Conservation (phyloP, 129 eudicot genomes). For the Helichrysum umbraculigerum region DNA sequence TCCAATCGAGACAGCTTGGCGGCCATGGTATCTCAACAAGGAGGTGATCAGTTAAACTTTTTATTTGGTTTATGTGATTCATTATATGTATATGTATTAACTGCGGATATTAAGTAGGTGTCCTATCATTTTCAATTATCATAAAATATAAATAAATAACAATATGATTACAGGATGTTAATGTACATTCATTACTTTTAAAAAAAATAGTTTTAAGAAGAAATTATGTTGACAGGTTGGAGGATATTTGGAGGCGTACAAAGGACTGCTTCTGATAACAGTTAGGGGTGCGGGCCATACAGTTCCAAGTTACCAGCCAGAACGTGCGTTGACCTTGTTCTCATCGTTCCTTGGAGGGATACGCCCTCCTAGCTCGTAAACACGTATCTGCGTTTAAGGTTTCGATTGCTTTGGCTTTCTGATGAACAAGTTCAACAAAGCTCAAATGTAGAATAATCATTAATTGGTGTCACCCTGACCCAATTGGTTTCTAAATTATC, state of each 20-base stretch:
- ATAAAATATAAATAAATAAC: not conserved
- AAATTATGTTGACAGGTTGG: conserved; percentile 40
- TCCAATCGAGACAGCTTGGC: conserved; percentile 43
- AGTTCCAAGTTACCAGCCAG: conserved; percentile 45
- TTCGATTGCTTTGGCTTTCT: not conserved
- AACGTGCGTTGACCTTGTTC: conserved; percentile 39
- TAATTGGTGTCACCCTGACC: not conserved
- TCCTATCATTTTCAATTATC: too few species aligned
- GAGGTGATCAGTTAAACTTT: conserved; percentile 26
- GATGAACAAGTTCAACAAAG: not conserved
- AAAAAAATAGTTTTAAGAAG: not conserved
- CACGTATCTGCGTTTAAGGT: not conserved
- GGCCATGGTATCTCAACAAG: conserved; percentile 48
- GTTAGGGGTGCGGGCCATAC: conserved; percentile 49
- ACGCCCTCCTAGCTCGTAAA: conserved; percentile 35
- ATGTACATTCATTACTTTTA: not conserved
- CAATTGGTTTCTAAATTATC: not conserved
- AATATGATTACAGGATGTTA: not conserved
- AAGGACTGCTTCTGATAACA: conserved; percentile 40
- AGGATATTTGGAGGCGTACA: conserved; percentile 46
- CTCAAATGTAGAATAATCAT: too few species aligned
- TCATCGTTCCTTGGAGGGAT: conserved; percentile 43
- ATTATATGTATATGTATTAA: not conserved
- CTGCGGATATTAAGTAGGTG: too few species aligned
- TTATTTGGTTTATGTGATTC: not conserved